Evolutionary conservation across 2,329 filamentous ascomycete genomes (phyloP).

Genomic region (Cytospora leucostoma): DNA sequence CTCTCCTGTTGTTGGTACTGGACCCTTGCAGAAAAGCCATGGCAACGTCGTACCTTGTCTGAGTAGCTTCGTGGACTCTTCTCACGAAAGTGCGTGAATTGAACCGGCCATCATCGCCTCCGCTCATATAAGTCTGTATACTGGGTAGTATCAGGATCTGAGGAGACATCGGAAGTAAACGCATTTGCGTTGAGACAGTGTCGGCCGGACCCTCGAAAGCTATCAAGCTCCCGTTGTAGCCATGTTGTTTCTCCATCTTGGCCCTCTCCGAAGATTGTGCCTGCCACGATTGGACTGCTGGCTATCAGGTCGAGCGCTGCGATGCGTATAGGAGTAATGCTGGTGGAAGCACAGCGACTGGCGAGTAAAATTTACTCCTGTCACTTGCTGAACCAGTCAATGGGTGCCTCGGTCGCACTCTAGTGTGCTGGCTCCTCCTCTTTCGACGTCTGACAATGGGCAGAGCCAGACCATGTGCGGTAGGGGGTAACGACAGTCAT

Average conservation of each 20-base stretch:
- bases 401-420: background rate
- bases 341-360: background rate
- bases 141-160: conserved; percentile 60
- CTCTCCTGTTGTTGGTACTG: conserved; percentile 48
- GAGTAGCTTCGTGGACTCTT: conserved; percentile 52
- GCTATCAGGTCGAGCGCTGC: background rate
- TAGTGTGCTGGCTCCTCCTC: background rate
- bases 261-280: background rate
- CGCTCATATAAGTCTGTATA: conserved; percentile 49
- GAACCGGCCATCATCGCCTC: conserved; percentile 36
- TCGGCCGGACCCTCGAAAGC: conserved; percentile 61
- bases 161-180: conserved; percentile 58
- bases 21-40: conserved; percentile 52
- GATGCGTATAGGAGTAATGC: background rate
- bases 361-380: background rate
- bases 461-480: background rate
- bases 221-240: conserved; percentile 53
- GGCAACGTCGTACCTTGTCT: conserved; percentile 50
- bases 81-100: conserved; percentile 46
- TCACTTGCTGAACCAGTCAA: background rate
- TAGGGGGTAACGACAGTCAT: background rate
- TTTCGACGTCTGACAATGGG: background rate
- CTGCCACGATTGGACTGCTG: background rate
- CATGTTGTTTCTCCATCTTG: conserved; percentile 15
- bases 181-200: conserved; percentile 59